A percentile compares a stretch with the other conserved stretches of the same genome.
phyloP scores from a whole-genome alignment of 768 basidiomycete species.

The Serendipita sp. region DNA sequence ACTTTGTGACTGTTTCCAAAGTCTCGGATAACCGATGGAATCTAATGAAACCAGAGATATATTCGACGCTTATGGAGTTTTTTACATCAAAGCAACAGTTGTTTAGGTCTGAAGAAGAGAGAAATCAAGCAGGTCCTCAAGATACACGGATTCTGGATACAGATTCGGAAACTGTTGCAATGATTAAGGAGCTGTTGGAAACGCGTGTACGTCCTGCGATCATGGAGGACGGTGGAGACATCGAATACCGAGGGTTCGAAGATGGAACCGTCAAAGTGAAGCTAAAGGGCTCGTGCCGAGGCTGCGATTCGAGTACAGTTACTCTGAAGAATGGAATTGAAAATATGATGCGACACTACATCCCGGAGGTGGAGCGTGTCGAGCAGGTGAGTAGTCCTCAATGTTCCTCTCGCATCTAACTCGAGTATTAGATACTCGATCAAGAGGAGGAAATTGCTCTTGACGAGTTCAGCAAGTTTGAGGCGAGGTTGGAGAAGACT shows the following conservation, averaged over 20 bases:
- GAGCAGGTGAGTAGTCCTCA: slow-evolving; percentile 44
- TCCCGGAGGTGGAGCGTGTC: slow-evolving; percentile 86
- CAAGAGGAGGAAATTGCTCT: slow-evolving; percentile 77
- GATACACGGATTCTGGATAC: slow-evolving; percentile 88
- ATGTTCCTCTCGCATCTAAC: neutral
- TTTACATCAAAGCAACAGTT: slow-evolving; percentile 83
- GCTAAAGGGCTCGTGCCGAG: slow-evolving; percentile 93
- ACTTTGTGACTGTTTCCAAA: slow-evolving; percentile 95
- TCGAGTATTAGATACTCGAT: slow-evolving; percentile 50
- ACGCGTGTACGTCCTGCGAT: slow-evolving; percentile 91
- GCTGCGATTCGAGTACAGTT: slow-evolving; percentile 84
- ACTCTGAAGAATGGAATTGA: slow-evolving; percentile 96
- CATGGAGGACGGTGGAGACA: slow-evolving; percentile 98
- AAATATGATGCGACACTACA: slow-evolving; percentile 98
- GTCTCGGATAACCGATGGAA: slow-evolving; percentile 73
- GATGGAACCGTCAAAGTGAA: slow-evolving; percentile 78
- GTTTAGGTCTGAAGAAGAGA: slow-evolving; percentile 69
- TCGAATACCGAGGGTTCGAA: slow-evolving; percentile 84
- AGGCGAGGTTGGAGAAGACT: slow-evolving; percentile 41
- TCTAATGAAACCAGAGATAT: slow-evolving; percentile 90
- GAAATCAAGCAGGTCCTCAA: slow-evolving; percentile 70
- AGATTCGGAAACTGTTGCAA: slow-evolving; percentile 91
- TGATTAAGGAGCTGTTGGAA: slow-evolving; percentile 96
- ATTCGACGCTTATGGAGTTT: slow-evolving; percentile 90
- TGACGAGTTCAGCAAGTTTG: slow-evolving; percentile 80